Conservation (phyloP, 2,329 filamentous ascomycete genomes). For the Trichoderma semiorbis region DNA sequence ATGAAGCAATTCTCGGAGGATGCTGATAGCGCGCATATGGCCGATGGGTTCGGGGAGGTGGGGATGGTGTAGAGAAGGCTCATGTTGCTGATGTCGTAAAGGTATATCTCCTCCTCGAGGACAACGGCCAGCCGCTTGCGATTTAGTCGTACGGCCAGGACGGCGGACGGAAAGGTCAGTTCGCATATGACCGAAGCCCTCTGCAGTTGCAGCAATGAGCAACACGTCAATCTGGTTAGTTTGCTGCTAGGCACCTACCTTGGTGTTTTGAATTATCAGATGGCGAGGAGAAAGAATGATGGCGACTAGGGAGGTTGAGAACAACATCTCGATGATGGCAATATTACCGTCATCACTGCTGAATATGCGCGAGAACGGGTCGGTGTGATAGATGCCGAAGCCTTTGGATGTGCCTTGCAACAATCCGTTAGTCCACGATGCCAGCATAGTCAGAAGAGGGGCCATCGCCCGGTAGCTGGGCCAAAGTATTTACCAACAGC, state of each 20-base stretch:
- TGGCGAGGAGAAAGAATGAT: constrained; percentile 88
- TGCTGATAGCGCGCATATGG: constrained; percentile 87
- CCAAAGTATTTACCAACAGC: constrained; percentile 71
- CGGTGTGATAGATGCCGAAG: constrained; percentile 94
- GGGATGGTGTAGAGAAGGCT: constrained; percentile 87
- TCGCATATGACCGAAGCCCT: constrained; percentile 87
- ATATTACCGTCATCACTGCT: constrained; percentile 94
- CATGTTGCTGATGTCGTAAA: constrained; percentile 99
- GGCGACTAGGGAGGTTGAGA: constrained; percentile 94
- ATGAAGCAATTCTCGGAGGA: constrained; percentile 96
- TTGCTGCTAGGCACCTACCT: constrained; percentile 52
- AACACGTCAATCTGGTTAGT: constrained; percentile 2
- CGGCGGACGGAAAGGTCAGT: constrained; percentile 95
- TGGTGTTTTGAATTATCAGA: constrained; percentile 95
- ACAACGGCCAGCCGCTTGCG: constrained; percentile 91
- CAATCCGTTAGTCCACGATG: background rate
- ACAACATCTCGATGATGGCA: constrained; percentile 96
- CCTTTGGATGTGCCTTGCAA: constrained; percentile 78
- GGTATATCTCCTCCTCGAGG: constrained; percentile 92
- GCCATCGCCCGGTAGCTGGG: background rate
- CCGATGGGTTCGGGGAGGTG: constrained; percentile 87
- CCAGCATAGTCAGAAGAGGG: background rate
- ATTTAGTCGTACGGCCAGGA: constrained; percentile 90
- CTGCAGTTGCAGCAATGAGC: constrained; percentile 32
- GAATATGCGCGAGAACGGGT: constrained; percentile 92